These are phyloP conservation scores for Cladosporium sp. DNA, from an alignment of 2,329 filamentous ascomycete species.

Conservation along the genomic window DNA sequence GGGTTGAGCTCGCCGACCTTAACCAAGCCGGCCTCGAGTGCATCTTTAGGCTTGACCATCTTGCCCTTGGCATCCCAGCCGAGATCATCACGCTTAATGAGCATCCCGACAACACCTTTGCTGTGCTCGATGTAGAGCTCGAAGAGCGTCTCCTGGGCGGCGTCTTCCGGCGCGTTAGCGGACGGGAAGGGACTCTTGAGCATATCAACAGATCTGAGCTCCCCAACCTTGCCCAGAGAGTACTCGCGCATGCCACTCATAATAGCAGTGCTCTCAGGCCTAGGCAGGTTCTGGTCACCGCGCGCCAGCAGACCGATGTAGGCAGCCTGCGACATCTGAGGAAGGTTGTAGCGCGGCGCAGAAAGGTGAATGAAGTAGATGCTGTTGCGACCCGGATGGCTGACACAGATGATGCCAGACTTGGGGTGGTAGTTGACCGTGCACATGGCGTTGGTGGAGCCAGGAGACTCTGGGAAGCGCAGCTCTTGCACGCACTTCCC, in stretches of 20 bases:
- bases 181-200: conserved; percentile 65
- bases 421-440: conserved; percentile 91
- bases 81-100: conserved; percentile 81
- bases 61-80: conserved; percentile 92
- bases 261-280: conserved; percentile 91
- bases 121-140: conserved; percentile 98
- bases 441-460: conserved; percentile 96
- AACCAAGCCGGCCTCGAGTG: conserved; percentile 68
- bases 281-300: conserved; percentile 68
- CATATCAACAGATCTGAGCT: conserved; percentile 86
- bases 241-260: conserved; percentile 96
- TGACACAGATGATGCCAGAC: conserved; percentile 90
- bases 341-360: conserved; percentile 84
- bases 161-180: conserved; percentile 56
- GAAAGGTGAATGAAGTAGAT: conserved; percentile 96
- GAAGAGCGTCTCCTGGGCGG: conserved; percentile 72
- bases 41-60: conserved; percentile 74
- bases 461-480: conserved; percentile 74
- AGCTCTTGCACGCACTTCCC: conserved; percentile 96
- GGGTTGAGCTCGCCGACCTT: conserved; percentile 63
- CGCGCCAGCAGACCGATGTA: conserved; percentile 76
- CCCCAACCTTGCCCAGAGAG: conserved; percentile 80
- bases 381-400: conserved; percentile 93
- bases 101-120: conserved; percentile 87
- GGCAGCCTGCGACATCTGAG: conserved; percentile 76